Evolutionary conservation across 176 grass and related monocot species (phyloP).

Genomic region (Leersia perrieri): DNA sequence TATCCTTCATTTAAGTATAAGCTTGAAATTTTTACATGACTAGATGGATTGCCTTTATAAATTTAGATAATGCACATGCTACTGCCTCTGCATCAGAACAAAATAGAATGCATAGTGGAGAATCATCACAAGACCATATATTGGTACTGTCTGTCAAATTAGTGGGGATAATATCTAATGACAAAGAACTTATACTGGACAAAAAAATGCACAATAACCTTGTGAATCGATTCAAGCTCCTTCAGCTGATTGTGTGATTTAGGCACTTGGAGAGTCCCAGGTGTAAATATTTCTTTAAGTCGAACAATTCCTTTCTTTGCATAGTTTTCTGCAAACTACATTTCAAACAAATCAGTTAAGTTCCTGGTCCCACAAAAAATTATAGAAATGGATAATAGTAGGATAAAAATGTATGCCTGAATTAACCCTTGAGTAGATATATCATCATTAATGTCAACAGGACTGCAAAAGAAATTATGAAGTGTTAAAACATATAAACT

Average conservation of each 20-base stretch:
- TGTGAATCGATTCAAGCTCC: conserved; percentile 99
- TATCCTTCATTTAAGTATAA: neutral
- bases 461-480: conserved; percentile 55
- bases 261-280: conserved; percentile 82
- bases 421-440: conserved; percentile 82
- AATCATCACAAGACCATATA: conserved; percentile 8
- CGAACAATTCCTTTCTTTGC: conserved; percentile 85
- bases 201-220: conserved; percentile 48
- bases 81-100: neutral
- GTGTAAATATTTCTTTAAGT: conserved; percentile 94
- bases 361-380: conserved; percentile 27
- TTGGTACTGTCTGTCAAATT: neutral
- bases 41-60: neutral
- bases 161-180: conserved; percentile 3
- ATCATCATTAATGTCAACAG: conserved; percentile 83
- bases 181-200: conserved; percentile 1
- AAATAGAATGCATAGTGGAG: conserved; percentile 11
- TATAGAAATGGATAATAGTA: neutral
- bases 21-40: conserved; percentile 7
- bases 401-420: conserved; percentile 54
- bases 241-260: conserved; percentile 82
- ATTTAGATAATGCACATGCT: neutral
- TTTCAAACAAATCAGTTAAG: conserved; percentile 16
- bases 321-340: conserved; percentile 94
- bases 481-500: neutral